Conservation (phyloP, 1,139 yeast species). For the Geotrichum reessii region DNA sequence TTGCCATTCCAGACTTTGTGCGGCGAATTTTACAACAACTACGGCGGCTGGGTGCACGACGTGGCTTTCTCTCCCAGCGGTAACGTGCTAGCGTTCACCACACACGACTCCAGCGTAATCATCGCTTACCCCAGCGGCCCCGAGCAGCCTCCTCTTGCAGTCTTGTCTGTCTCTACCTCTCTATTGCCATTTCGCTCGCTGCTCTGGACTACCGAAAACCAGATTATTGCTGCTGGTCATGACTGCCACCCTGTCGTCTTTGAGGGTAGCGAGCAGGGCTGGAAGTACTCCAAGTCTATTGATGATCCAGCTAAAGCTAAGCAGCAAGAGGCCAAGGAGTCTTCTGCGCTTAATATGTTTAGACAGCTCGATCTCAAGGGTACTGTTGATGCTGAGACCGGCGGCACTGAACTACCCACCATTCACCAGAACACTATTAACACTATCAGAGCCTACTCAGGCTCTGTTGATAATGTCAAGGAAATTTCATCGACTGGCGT, state of each 20-base stretch:
- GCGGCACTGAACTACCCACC: conserved; percentile 55
- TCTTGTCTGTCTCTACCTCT: conserved; percentile 53
- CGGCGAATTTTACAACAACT: conserved; percentile 70
- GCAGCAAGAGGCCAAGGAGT: conserved; percentile 53
- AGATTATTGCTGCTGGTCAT: conserved; percentile 84
- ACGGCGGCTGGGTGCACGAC: conserved; percentile 91
- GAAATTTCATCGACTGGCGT: conserved; percentile 70
- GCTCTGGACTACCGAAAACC: conserved; percentile 58
- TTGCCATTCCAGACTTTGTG: conserved; percentile 92
- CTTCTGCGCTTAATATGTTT: conserved; percentile 90
- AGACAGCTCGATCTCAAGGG: conserved; percentile 95
- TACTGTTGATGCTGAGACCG: conserved; percentile 48
- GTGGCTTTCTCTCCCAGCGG: conserved; percentile 82
- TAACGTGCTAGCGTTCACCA: conserved; percentile 68
- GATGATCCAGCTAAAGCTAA: conserved; percentile 53
- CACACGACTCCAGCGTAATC: conserved; percentile 72
- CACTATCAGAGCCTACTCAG: conserved; percentile 48
- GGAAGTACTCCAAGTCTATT: conserved; percentile 61
- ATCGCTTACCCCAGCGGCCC: conserved; percentile 75
- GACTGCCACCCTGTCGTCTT: conserved; percentile 87
- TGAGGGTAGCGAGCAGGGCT: conserved; percentile 60
- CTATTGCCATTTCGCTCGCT: conserved; percentile 78
- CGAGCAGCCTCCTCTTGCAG: conserved; percentile 48
- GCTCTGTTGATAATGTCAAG: conserved; percentile 41
- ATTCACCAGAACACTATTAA: conserved; percentile 90